Conservation (phyloP, 768 basidiomycete species). For the Pisolithus microcarpus region DNA sequence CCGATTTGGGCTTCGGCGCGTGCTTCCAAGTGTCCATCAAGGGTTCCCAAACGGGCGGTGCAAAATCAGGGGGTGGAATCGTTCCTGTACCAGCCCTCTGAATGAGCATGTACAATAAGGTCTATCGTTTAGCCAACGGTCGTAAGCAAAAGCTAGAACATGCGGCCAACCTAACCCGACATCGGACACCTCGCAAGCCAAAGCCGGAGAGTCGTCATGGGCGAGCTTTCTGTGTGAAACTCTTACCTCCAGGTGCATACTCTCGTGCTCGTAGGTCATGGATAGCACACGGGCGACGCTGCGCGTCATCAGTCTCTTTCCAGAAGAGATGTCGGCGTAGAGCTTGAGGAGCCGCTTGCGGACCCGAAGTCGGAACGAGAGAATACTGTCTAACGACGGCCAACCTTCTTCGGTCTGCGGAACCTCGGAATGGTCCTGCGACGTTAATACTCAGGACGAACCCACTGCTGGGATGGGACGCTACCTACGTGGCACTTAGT, state of each 20-base stretch:
- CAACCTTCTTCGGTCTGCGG: conserved; percentile 77
- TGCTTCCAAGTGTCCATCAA: conserved; percentile 43
- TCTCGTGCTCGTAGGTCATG: conserved; percentile 91
- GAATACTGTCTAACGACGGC: conserved; percentile 66
- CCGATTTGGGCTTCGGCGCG: conserved; percentile 33
- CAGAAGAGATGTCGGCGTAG: conserved; percentile 64
- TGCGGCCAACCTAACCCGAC: background rate
- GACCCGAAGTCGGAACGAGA: conserved; percentile 73
- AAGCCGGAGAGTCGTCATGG: background rate
- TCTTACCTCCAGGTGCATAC: conserved; percentile 69
- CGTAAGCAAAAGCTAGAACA: background rate
- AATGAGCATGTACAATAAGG: conserved; percentile 89
- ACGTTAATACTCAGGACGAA: conserved; percentile 2
- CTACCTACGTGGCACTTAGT: conserved; percentile 70
- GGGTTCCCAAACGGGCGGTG: conserved; percentile 61
- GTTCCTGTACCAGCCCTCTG: conserved; percentile 76
- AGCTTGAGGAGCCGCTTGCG: conserved; percentile 63
- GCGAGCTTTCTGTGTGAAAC: background rate
- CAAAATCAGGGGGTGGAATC: conserved; percentile 69
- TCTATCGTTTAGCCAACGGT: conserved; percentile 32
- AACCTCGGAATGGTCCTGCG: conserved; percentile 82
- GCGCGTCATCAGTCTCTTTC: conserved; percentile 44
- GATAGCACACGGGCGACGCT: conserved; percentile 74
- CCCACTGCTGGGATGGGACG: background rate
- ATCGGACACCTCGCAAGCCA: background rate